Base-by-base conservation (phyloP, 1,139 yeast species). In the Spathaspora sp. region DNA sequence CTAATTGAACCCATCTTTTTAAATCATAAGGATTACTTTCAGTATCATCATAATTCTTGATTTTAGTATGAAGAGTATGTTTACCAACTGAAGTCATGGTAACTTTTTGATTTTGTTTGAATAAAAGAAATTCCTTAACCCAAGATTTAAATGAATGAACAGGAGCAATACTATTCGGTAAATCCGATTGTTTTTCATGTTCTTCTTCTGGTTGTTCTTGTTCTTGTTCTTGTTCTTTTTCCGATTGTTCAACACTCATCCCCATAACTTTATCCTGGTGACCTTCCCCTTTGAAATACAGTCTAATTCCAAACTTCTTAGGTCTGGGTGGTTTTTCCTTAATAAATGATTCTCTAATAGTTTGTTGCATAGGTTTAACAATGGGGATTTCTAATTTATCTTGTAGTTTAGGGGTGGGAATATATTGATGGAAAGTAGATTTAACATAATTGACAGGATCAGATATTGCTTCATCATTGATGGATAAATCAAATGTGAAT, bases 1-100 rank as follows among this genome's bases (percentile, higher is more conserved):
- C 52, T 37, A 54, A 50, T 11, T 59, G 51, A 7, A 66, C 63
- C 69, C 69, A 66, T 2, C 56, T 47, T 43, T 59, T 58, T 43
- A 65, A 53, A 46, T 63, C 56, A 23, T 49, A 42, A n/a, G 55
- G 57, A 49, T 67, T 53, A 34, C 63, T 54, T 43, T 52, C 51
- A 15, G 67, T 49, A 44, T 61, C 56, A 46, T 59, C 57, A 54
- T 60, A 59, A 50, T 58, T 56, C 45, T 53, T 56, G 49, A 60
- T 63, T 36, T 54, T 57, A 31, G 66, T 57, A 36, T 47, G 52
- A 34, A 54, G 48, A 33, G 34, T 44, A 24, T 33, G 47, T 15
- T 44, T 38, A 20, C 39, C 34, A 11, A 46, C 20, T 7, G 39
- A 33, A 17, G 29, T 26, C 18, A 43, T 20, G 29, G 13, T n/a